These are phyloP conservation scores for Ambispora gerdemannii DNA, from an alignment of 192 early-diverging fungal genomes.

Conservation along the genomic window DNA sequence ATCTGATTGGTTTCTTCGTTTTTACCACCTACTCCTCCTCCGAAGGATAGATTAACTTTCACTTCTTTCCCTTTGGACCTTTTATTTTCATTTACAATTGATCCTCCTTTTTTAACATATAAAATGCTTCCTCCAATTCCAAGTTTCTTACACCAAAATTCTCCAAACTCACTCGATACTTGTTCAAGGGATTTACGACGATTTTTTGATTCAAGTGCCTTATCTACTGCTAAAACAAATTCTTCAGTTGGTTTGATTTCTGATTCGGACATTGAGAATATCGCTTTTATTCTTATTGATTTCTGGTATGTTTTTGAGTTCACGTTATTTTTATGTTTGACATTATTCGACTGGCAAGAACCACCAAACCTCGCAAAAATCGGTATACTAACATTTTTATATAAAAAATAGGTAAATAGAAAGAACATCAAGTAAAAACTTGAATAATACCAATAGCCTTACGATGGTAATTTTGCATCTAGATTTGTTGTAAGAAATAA, in stretches of 20 bases:
- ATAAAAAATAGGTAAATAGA: not conserved
- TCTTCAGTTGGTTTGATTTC: not conserved
- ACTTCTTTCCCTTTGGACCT: not conserved
- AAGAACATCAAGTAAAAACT: no score
- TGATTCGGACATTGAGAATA: not conserved
- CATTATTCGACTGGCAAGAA: not conserved
- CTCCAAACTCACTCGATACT: not conserved
- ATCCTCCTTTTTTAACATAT: not conserved
- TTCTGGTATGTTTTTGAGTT: not conserved
- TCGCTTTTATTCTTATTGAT: not conserved
- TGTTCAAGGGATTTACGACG: not conserved
- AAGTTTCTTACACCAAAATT: not conserved
- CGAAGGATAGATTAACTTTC: not conserved
- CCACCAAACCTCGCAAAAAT: not conserved
- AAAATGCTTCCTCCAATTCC: not conserved
- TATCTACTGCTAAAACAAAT: not conserved
- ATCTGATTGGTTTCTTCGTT: not conserved
- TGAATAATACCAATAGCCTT: not conserved
- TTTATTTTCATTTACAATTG: not conserved
- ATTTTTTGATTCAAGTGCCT: not conserved
- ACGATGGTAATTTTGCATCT: not conserved
- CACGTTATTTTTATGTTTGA: not conserved
- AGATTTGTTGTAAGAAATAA: not conserved
- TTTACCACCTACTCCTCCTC: not conserved
- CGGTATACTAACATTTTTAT: no score